Conservation (phyloP, 371 early-diverging fungal genomes). For the Mortierella sp. region DNA sequence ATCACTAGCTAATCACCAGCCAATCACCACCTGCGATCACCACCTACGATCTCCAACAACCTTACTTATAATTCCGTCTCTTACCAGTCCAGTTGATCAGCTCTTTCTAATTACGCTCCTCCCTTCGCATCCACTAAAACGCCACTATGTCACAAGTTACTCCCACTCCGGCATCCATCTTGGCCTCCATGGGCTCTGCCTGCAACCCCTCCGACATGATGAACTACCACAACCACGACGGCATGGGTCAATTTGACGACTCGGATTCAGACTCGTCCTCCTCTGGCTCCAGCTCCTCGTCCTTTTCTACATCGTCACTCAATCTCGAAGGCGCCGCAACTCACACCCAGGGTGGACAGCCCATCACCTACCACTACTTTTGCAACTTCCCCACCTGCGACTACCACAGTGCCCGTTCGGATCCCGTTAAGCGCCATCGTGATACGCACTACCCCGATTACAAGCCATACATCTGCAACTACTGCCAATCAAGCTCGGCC, state of each 20-base stretch:
- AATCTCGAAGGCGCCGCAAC: conserved; percentile 14
- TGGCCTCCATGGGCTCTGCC: conserved; percentile 42
- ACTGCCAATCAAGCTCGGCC: conserved; percentile 51
- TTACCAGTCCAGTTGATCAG: background rate
- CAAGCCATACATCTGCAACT: conserved; percentile 57
- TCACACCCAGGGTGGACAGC: conserved; percentile 23
- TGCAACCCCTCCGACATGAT: conserved; percentile 25
- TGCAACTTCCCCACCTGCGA: conserved; percentile 55
- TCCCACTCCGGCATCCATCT: conserved; percentile 55
- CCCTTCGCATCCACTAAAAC: background rate
- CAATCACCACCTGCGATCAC: background rate
- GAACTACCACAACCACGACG: conserved; percentile 37
- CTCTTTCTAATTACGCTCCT: background rate
- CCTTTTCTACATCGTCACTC: conserved; percentile 25
- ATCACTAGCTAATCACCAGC: background rate
- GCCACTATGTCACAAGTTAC: conserved; percentile 43
- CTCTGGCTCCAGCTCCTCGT: conserved; percentile 42
- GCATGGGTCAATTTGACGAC: conserved; percentile 35
- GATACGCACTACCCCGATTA: conserved; percentile 58
- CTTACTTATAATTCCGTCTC: background rate
- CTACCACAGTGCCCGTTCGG: conserved; percentile 56
- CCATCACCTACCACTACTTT: conserved; percentile 56
- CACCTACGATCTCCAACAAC: background rate
- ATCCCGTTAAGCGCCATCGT: conserved; percentile 58
- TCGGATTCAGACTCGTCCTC: conserved; percentile 42